Evolutionary conservation across 2,329 filamentous ascomycete genomes (phyloP).

Genomic region (Xylaria sp.): DNA sequence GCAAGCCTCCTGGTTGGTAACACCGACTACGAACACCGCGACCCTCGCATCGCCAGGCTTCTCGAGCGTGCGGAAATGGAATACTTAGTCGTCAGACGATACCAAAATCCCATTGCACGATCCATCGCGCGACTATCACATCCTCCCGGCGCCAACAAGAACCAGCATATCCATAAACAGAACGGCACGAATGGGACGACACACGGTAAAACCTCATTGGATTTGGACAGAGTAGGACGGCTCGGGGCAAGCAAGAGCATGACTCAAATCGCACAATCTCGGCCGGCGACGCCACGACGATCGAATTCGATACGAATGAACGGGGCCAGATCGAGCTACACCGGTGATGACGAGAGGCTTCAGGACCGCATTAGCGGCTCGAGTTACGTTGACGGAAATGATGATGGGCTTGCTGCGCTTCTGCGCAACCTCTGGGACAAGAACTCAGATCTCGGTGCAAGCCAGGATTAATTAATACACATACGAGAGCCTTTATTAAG

Average conservation of each 20-base stretch:
- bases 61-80: conserved; percentile 77
- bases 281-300: conserved; percentile 49
- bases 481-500: neutral
- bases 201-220: conserved; percentile 46
- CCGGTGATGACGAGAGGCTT: conserved; percentile 57
- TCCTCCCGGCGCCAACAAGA: conserved; percentile 62
- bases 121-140: conserved; percentile 66
- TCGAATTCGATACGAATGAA: conserved; percentile 52
- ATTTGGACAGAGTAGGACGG: conserved; percentile 42
- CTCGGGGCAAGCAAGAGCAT: conserved; percentile 55
- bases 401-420: conserved; percentile 56
- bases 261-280: conserved; percentile 46
- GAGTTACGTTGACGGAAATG: conserved; percentile 60
- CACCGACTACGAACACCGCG: conserved; percentile 66
- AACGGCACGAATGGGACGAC: conserved; percentile 51
- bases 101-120: conserved; percentile 75
- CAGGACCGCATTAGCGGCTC: conserved; percentile 59
- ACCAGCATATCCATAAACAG: conserved; percentile 56
- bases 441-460: conserved; percentile 28
- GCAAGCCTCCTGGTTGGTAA: conserved; percentile 62
- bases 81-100: conserved; percentile 77
- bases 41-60: conserved; percentile 71
- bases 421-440: conserved; percentile 36
- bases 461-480: conserved; percentile 26
- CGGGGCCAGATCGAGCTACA: conserved; percentile 57